phyloP scores from a whole-genome alignment of 2,329 filamentous ascomycete genomes.

The Diaporthe vexans region DNA sequence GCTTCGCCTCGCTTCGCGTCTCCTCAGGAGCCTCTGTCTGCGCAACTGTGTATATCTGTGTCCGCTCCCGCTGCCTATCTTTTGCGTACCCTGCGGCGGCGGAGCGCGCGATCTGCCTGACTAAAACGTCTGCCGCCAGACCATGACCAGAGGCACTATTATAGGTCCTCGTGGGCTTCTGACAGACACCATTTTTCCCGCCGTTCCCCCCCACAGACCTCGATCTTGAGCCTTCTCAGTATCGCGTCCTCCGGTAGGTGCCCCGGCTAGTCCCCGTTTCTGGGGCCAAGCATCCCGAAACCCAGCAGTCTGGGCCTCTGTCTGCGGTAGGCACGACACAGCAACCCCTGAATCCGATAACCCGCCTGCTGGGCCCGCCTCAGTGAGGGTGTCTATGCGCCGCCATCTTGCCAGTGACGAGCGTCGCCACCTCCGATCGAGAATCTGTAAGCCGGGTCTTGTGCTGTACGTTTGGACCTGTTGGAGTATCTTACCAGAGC shows the following conservation, averaged over 20 bases:
- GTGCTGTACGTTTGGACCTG: slow-evolving; percentile 30
- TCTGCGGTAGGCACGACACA: slow-evolving; percentile 22
- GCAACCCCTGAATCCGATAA: slow-evolving; percentile 1
- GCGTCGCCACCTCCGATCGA: slow-evolving; percentile 23
- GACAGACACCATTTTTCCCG: slow-evolving; percentile 17
- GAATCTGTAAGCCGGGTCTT: slow-evolving; percentile 18
- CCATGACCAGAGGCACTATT: slow-evolving; percentile 23
- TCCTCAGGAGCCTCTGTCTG: not conserved
- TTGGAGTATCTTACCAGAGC: slow-evolving; percentile 6
- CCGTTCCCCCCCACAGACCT: slow-evolving; percentile 37
- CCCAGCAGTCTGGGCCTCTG: slow-evolving; percentile 19
- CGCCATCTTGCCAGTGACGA: slow-evolving; percentile 8
- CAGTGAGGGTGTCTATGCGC: not conserved
- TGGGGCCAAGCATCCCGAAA: slow-evolving; percentile 7
- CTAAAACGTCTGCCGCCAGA: slow-evolving; percentile 3
- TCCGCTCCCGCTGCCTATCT: slow-evolving; percentile 13
- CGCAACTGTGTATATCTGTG: slow-evolving; percentile 21
- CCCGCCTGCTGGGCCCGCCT: slow-evolving; percentile 16
- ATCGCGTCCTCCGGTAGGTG: slow-evolving; percentile 32
- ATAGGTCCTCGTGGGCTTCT: slow-evolving; percentile 22
- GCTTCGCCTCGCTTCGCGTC: not conserved
- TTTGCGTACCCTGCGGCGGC: slow-evolving; percentile 6
- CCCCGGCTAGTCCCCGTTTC: slow-evolving; percentile 33
- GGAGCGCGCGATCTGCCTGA: slow-evolving; percentile 23
- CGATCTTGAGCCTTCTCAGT: slow-evolving; percentile 33